These are phyloP conservation scores for Tetrapisispora arboricola DNA, from an alignment of 805 yeast genomes.

Conservation along the genomic window DNA sequence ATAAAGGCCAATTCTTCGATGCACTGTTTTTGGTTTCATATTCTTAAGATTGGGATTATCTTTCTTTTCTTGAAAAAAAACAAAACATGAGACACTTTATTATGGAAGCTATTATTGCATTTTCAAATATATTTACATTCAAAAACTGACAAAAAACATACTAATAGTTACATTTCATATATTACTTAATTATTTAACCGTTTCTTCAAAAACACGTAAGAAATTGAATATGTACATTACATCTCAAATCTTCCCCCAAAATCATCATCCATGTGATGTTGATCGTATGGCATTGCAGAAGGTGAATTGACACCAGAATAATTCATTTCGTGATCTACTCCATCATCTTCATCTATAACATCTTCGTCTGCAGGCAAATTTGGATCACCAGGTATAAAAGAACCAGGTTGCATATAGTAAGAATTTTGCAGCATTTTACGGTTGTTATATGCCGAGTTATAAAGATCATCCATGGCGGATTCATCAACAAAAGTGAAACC, in stretches of 20 bases:
- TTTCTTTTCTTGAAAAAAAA: no score
- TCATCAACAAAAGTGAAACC: constrained; percentile 97
- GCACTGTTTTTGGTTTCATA: no score
- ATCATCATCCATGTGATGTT: constrained; percentile 65
- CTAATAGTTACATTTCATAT: no score
- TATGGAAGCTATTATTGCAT: no score
- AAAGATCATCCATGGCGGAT: constrained; percentile 82
- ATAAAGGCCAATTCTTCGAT: no score
- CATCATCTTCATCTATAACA: constrained; percentile 52
- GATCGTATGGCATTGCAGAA: constrained; percentile 20
- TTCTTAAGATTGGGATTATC: no score
- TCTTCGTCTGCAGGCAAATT: constrained; percentile 76
- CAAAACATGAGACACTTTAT: no score
- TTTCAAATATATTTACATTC: no score
- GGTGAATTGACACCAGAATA: constrained; percentile 29
- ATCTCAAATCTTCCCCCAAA: constrained; percentile 87
- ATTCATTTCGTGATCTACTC: constrained; percentile 33
- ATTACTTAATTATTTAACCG: no score
- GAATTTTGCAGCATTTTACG: constrained; percentile 30
- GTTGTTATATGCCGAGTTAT: constrained; percentile 30
- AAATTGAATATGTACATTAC: constrained; percentile 23
- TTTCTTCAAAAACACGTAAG: no score
- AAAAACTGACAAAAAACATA: no score
- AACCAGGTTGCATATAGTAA: constrained; percentile 46
- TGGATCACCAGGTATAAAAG: constrained; percentile 72